phyloP scores from a whole-genome alignment of 805 yeast genomes.

The Pichia sporocuriosa region DNA sequence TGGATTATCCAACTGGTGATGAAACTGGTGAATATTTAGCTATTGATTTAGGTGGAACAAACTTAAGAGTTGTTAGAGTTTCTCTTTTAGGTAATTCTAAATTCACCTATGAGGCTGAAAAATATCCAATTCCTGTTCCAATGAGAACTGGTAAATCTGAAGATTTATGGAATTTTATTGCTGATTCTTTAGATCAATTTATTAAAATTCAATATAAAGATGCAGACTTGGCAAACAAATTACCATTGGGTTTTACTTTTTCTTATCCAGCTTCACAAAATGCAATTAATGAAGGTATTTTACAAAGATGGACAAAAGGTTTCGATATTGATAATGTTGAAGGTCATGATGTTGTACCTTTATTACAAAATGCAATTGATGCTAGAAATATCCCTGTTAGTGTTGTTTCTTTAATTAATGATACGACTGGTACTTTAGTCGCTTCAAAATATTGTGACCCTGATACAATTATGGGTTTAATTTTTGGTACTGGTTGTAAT shows the following conservation, averaged over 20 bases:
- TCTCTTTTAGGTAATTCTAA: conserved; percentile 75
- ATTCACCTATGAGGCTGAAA: conserved; percentile 82
- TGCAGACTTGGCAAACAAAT: conserved; percentile 46
- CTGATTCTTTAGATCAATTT: conserved; percentile 68
- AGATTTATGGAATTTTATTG: conserved; percentile 80
- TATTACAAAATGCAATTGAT: conserved; percentile 73
- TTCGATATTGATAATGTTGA: conserved; percentile 90
- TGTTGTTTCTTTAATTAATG: conserved; percentile 90
- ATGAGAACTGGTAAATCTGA: conserved; percentile 76
- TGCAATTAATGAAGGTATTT: conserved; percentile 76
- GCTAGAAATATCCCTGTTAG: conserved; percentile 64
- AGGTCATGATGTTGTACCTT: conserved; percentile 88
- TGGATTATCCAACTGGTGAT: conserved; percentile 86
- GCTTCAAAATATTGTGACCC: conserved; percentile 92
- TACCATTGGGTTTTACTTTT: conserved; percentile 92
- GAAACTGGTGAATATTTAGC: conserved; percentile 90
- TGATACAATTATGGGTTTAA: conserved; percentile 86
- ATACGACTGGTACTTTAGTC: conserved; percentile 94
- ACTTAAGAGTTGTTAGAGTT: conserved; percentile 86
- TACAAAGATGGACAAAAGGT: conserved; percentile 98
- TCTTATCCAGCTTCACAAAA: conserved; percentile 83
- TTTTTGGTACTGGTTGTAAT: conserved; percentile 96
- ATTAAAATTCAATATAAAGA: conserved; percentile 53
- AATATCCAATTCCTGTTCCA: conserved; percentile 68
- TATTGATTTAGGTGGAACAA: conserved; percentile 96